Evolutionary conservation across 2,329 filamentous ascomycete genomes (phyloP).

Genomic region (Huntiella moniliformis): DNA sequence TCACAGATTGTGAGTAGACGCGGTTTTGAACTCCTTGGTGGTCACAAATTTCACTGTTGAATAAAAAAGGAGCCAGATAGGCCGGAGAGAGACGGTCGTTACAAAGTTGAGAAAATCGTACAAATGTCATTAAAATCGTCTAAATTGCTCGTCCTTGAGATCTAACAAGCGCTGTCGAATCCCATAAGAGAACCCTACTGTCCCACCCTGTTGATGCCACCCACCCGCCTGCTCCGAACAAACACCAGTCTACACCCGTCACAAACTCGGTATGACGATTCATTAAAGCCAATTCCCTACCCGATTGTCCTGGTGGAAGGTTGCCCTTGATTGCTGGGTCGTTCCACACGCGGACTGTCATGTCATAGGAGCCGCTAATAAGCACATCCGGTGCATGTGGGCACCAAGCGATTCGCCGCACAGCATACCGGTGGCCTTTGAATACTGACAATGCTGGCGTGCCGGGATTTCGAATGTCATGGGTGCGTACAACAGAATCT

Average conservation of each 20-base stretch:
- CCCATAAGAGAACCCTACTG: constrained; percentile 78
- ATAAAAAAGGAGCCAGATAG: too few species aligned
- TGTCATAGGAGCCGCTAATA: constrained; percentile 85
- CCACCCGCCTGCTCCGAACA: constrained; percentile 92
- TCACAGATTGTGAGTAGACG: too few species aligned
- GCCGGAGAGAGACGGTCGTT: too few species aligned
- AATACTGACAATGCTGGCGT: constrained; percentile 57
- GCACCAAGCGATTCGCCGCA: constrained; percentile 74
- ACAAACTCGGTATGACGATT: constrained; percentile 88
- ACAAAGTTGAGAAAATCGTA: too few species aligned
- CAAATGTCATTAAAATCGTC: too few species aligned
- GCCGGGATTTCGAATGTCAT: constrained; percentile 65
- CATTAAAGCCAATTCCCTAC: constrained; percentile 69
- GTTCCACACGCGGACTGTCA: constrained; percentile 89
- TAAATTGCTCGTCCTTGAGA: not conserved
- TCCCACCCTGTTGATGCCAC: constrained; percentile 92
- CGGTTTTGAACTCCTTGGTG: too few species aligned
- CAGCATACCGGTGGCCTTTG: constrained; percentile 77
- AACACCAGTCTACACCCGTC: constrained; percentile 91
- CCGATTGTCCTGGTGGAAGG: constrained; percentile 24
- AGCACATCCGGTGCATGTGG: constrained; percentile 82
- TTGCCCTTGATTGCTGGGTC: constrained; percentile 30
- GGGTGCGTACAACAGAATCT: constrained; percentile 69
- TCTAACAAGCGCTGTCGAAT: constrained; percentile 40
- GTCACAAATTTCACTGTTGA: too few species aligned